Percentiles rank a stretch among this genome's conserved stretches.
Evolutionary conservation across 495 filamentous ascomycete genomes (phyloP).

Genomic region (Coniosporium apollinis): DNA sequence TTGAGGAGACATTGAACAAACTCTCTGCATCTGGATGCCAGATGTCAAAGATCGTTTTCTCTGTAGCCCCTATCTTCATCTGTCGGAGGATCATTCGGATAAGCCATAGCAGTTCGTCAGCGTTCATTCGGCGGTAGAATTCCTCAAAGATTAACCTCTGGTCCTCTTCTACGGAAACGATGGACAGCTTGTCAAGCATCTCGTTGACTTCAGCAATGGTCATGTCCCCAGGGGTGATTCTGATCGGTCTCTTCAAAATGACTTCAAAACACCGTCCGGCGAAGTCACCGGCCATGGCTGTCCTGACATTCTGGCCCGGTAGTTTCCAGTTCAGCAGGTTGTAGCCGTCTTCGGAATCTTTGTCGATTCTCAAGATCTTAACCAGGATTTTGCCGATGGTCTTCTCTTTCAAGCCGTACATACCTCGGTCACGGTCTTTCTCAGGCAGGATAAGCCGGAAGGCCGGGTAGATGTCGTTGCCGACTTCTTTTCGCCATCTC

Average conservation of each 20-base stretch:
- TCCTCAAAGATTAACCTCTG: constrained; percentile 62
- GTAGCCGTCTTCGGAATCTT: constrained; percentile 73
- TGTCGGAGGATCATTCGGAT: constrained; percentile 87
- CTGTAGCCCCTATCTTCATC: constrained; percentile 96
- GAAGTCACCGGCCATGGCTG: constrained; percentile 72
- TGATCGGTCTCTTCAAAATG: constrained; percentile 67
- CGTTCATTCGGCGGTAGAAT: constrained; percentile 84
- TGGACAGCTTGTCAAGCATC: constrained; percentile 62
- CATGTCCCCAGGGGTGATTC: constrained; percentile 56
- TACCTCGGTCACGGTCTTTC: constrained; percentile 80
- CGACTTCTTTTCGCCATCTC: constrained; percentile 74
- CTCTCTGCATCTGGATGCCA: constrained; percentile 92
- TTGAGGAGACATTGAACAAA: constrained; percentile 82
- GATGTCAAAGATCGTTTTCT: constrained; percentile 75
- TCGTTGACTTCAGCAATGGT: constrained; percentile 80
- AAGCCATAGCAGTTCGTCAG: constrained; percentile 85
- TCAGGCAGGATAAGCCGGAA: constrained; percentile 84
- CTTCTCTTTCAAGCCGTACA: constrained; percentile 93
- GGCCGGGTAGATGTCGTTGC: constrained; percentile 84
- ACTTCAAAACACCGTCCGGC: constrained; percentile 76
- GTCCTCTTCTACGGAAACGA: constrained; percentile 58
- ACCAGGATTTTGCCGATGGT: constrained; percentile 76
- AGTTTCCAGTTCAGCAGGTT: constrained; percentile 87
- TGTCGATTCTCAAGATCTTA: constrained; percentile 83
- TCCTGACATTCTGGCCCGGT: constrained; percentile 47